Conservation (phyloP, 306 rosid genomes). For the Quercus mongolica region DNA sequence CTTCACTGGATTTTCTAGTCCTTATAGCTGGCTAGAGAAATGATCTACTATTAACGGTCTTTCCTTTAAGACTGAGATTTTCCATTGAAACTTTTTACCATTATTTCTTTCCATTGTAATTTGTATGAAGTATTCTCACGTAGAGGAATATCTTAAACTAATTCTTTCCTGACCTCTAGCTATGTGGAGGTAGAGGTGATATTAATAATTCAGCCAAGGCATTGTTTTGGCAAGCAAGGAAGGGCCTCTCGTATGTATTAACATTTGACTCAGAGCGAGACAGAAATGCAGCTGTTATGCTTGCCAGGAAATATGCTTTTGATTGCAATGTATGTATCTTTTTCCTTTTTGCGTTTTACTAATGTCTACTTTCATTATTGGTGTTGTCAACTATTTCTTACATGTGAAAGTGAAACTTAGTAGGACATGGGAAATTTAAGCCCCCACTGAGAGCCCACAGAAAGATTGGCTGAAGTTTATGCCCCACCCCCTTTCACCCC, state of each 20-base stretch:
- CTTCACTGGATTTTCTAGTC: neutral
- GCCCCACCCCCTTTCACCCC: neutral
- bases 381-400: neutral
- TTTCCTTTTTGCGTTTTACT: neutral
- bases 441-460: neutral
- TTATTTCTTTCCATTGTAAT: neutral
- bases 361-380: neutral
- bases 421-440: neutral
- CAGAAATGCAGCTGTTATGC: slow-evolving; percentile 72
- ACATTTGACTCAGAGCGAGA: slow-evolving; percentile 86
- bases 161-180: slow-evolving; percentile 33
- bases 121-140: neutral
- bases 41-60: neutral
- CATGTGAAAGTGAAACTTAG: neutral
- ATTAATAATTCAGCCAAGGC: slow-evolving; percentile 53
- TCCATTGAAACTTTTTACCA: neutral
- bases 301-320: slow-evolving; percentile 82
- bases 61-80: neutral
- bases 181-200: slow-evolving; percentile 77
- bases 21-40: too few relatives aligned
- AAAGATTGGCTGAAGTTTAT: too few relatives aligned
- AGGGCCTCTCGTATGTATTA: slow-evolving; percentile 75
- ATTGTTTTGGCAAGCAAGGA: slow-evolving; percentile 90
- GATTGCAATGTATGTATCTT: slow-evolving; percentile 78
- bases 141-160: slow-evolving; percentile 7